Base-by-base conservation (phyloP, 306 rosid species). In the Medicago arabica region DNA sequence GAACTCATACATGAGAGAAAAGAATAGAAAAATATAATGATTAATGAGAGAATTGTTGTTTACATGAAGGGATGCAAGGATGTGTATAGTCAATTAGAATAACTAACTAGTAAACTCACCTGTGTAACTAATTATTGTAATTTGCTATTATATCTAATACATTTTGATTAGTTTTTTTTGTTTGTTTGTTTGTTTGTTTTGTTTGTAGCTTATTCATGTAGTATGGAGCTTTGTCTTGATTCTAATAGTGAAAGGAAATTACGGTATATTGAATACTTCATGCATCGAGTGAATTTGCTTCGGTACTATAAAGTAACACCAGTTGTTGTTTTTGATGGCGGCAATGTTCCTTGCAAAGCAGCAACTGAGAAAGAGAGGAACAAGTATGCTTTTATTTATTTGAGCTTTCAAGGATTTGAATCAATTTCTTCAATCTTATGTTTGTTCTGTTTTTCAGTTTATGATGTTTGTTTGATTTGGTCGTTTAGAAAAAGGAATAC, bases 201-300 rank as follows among this genome's bases (percentile, higher is more conserved):
- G 19, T 16, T 82, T 75, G 59, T 92, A 94, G 97, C 98, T 62
- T 92, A 94, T 92, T 92, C 96, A 8, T 94, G 97, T 79, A 92
- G 98, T 72, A 86, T 90, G 98, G 98, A 92, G 83, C 92, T 92
- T 51, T 90, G 97, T 83, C 79, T 94, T 7, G 78, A 90, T 75
- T 86, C 92, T 17, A 79, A 88, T 59, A 55, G 89, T 59, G 90
- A 81, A 68, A 92, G 65, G 87, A 94, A 89, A 70, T 66, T 77
- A 76, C 83, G 92, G 34, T 94, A 91, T 67, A 77, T 92, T 66
- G 96, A 94, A 19, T 94, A 92, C 78, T 92, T 89, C 80, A 92
- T 94, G 85, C 85, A 85, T 65, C 43, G 85, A 70, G 77, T 85
- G 63, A 85, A 85, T 58, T 36, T 85, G 78, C 88, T 85, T 78